Conservation (phyloP, 2,329 filamentous ascomycete species). For the Penicillium corylophilum region DNA sequence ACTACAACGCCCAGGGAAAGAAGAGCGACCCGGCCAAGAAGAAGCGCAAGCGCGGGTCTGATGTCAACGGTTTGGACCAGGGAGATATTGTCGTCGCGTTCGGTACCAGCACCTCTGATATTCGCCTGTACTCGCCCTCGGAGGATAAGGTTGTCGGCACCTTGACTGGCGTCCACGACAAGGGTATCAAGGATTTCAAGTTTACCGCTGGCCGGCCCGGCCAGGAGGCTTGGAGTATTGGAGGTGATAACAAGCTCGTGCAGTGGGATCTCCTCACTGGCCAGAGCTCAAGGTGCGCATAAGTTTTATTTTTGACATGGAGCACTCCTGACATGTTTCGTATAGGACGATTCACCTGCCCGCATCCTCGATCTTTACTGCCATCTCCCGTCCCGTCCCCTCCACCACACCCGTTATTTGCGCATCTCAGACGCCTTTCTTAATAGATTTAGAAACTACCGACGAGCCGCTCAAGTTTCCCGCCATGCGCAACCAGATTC, state of each 20-base stretch:
- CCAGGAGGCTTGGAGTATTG: slow-evolving; percentile 54
- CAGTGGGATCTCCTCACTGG: slow-evolving; percentile 52
- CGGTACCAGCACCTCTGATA: slow-evolving; percentile 50
- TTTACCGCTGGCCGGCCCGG: slow-evolving; percentile 44
- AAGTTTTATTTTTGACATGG: slow-evolving; percentile 6
- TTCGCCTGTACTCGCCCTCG: slow-evolving; percentile 50
- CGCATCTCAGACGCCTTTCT: slow-evolving; percentile 51
- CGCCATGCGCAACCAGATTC: slow-evolving; percentile 51
- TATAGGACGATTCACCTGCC: slow-evolving; percentile 46
- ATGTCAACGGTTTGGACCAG: slow-evolving; percentile 41
- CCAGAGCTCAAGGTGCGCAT: slow-evolving; percentile 44
- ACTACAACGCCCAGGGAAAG: slow-evolving; percentile 36
- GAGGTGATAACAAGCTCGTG: slow-evolving; percentile 52
- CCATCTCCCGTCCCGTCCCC: slow-evolving; percentile 43
- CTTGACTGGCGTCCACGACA: slow-evolving; percentile 48
- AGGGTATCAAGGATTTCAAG: slow-evolving; percentile 52
- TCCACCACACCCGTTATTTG: slow-evolving; percentile 48
- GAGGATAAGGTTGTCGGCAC: slow-evolving; percentile 49
- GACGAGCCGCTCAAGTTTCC: slow-evolving; percentile 46
- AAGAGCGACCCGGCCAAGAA: slow-evolving; percentile 47
- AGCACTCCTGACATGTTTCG: slow-evolving; percentile 12
- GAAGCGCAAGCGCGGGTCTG: slow-evolving; percentile 51
- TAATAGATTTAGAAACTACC: slow-evolving; percentile 44
- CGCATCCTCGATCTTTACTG: slow-evolving; percentile 38
- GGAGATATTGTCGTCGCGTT: slow-evolving; percentile 50